These are phyloP conservation scores for Apodospora peruviana DNA, from an alignment of 495 filamentous ascomycete species.

Conservation along the genomic window DNA sequence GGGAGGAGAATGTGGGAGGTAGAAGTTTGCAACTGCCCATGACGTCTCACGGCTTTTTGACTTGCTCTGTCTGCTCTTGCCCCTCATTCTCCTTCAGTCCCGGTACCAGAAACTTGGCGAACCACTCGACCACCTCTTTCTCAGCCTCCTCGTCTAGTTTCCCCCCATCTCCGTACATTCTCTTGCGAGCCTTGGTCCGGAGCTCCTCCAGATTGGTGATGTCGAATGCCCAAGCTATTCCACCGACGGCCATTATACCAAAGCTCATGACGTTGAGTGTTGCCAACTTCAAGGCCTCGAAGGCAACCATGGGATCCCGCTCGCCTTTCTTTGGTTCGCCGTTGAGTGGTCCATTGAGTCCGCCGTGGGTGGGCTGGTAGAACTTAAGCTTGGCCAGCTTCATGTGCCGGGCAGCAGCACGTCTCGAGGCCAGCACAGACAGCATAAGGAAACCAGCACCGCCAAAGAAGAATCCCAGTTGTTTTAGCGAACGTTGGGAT, in stretches of 20 bases:
- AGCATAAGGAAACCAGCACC: slow-evolving; percentile 68
- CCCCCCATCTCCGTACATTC: slow-evolving; percentile 40
- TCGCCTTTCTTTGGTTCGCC: slow-evolving; percentile 1
- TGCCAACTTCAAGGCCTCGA: slow-evolving; percentile 76
- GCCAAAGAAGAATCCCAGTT: slow-evolving; percentile 42
- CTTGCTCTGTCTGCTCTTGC: neutral
- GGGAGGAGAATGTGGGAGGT: no score
- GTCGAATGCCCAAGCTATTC: slow-evolving; percentile 62
- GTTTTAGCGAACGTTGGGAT: neutral
- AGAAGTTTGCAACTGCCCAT: no score
- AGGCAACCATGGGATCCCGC: slow-evolving; percentile 55
- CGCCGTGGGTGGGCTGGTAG: slow-evolving; percentile 54
- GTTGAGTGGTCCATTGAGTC: slow-evolving; percentile 4
- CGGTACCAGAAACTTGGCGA: slow-evolving; percentile 55
- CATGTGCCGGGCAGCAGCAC: slow-evolving; percentile 53
- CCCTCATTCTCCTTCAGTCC: slow-evolving; percentile 25
- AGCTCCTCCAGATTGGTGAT: slow-evolving; percentile 67
- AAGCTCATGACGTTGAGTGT: slow-evolving; percentile 73
- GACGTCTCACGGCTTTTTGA: neutral
- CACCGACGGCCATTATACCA: slow-evolving; percentile 63
- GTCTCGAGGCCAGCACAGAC: slow-evolving; percentile 64
- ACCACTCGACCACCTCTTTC: slow-evolving; percentile 65
- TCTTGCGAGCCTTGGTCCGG: slow-evolving; percentile 42
- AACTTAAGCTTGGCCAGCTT: slow-evolving; percentile 53
- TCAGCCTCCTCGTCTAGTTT: slow-evolving; percentile 54